These are phyloP conservation scores for Annulohypoxylon maeteangense DNA, from an alignment of 495 filamentous ascomycete species.

Conservation along the genomic window DNA sequence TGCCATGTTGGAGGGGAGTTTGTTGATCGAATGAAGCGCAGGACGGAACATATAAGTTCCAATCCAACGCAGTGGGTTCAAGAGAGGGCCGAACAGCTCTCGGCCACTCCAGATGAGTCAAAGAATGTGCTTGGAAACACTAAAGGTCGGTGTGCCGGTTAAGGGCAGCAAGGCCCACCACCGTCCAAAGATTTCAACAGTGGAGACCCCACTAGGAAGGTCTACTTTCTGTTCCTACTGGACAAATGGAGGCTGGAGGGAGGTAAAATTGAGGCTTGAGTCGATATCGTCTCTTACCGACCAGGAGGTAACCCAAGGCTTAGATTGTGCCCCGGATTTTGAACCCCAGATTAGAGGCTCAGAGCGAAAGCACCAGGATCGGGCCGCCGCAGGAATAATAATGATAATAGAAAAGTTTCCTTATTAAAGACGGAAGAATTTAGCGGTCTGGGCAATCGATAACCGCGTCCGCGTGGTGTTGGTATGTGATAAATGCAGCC, in stretches of 20 bases:
- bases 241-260: background rate
- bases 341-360: constrained; percentile 9
- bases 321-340: constrained; percentile 2
- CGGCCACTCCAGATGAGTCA: constrained; percentile 8
- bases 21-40: constrained; percentile 19
- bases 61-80: background rate
- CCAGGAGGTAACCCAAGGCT: constrained; percentile 6
- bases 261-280: constrained; percentile 2
- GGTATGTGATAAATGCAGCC: constrained; percentile 39
- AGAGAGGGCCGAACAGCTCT: constrained; percentile 6
- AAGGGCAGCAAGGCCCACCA: constrained; percentile 45
- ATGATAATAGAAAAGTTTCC: constrained; percentile 15
- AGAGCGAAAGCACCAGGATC: constrained; percentile 20
- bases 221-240: background rate
- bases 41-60: constrained; percentile 9
- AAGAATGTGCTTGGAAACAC: constrained; percentile 20
- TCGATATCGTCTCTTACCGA: constrained; percentile 17
- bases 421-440: constrained; percentile 26
- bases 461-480: constrained; percentile 31
- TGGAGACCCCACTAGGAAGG: background rate
- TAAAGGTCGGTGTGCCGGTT: constrained; percentile 32
- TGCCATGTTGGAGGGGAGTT: constrained; percentile 44
- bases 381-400: constrained; percentile 30
- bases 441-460: constrained; percentile 31
- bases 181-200: constrained; percentile 19